These are phyloP conservation scores for Baudoinia panamericana DNA, from an alignment of 495 filamentous ascomycete genomes.

Conservation along the genomic window DNA sequence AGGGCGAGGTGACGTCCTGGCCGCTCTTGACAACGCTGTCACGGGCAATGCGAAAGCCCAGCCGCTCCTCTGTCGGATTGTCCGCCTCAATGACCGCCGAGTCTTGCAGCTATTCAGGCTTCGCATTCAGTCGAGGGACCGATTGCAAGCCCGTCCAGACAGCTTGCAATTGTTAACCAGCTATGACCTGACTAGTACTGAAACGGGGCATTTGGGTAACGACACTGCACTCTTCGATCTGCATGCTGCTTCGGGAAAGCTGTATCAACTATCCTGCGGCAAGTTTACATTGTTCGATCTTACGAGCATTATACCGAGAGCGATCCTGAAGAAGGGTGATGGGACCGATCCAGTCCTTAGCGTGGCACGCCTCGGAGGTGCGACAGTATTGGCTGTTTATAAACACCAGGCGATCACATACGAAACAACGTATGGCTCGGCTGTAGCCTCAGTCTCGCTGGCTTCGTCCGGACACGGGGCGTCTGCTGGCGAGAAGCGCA, in stretches of 20 bases:
- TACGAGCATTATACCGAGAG: constrained; percentile 33
- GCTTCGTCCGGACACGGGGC: neutral
- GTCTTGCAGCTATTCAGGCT: constrained; percentile 18
- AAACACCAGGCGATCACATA: constrained; percentile 21
- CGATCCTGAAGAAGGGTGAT: constrained; percentile 27
- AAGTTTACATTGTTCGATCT: constrained; percentile 40
- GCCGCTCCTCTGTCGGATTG: constrained; percentile 3
- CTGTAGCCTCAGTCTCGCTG: constrained; percentile 20
- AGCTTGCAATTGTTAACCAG: constrained; percentile 18
- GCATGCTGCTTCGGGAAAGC: constrained; percentile 42
- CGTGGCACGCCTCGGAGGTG: constrained; percentile 35
- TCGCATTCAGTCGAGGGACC: constrained; percentile 10
- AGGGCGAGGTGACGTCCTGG: constrained; percentile 32
- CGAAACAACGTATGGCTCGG: constrained; percentile 28
- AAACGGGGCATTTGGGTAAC: neutral
- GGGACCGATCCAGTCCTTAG: constrained; percentile 6
- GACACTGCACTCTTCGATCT: constrained; percentile 36
- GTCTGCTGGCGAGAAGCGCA: constrained; percentile 7
- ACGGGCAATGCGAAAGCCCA: neutral
- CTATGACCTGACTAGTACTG: constrained; percentile 14
- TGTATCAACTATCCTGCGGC: constrained; percentile 38
- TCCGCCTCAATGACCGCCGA: neutral
- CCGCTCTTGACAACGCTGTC: constrained; percentile 16
- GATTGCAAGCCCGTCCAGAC: constrained; percentile 12
- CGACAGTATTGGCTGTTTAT: constrained; percentile 21